phyloP scores from a whole-genome alignment of 257 asterid species.

The Solanum appendiculatum region DNA sequence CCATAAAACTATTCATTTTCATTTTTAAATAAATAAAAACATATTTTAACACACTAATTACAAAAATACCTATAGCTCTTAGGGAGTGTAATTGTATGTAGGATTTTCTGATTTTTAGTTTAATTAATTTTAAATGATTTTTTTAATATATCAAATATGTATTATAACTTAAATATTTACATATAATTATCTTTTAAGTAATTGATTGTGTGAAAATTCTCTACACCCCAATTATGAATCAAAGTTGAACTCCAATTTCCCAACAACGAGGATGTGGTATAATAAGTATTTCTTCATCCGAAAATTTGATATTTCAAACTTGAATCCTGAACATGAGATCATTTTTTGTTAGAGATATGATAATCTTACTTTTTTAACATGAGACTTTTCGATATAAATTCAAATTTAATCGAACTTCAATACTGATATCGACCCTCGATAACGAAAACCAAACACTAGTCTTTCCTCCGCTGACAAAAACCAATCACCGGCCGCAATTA shows the following conservation, averaged over 20 bases:
- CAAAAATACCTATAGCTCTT: neutral
- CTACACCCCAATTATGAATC: neutral
- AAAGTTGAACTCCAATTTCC: neutral
- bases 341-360: too few species aligned
- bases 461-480: neutral
- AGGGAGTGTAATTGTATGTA: neutral
- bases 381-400: too few species aligned
- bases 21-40: neutral
- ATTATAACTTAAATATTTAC: neutral
- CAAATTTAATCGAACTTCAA: neutral
- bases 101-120: neutral
- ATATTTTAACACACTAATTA: neutral
- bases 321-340: too few species aligned
- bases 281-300: neutral
- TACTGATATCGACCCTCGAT: neutral
- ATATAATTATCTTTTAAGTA: neutral
- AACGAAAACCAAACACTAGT: neutral
- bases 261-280: neutral
- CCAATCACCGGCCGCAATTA: neutral
- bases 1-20: neutral
- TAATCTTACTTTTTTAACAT: too few species aligned
- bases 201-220: neutral
- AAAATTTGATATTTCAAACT: too few species aligned
- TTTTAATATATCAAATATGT: neutral
- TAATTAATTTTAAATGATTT: neutral